A percentile compares a stretch with the other conserved stretches of the same genome.
Conservation (phyloP, 129 eudicot genomes). For the Artemisia argyi region DNA sequence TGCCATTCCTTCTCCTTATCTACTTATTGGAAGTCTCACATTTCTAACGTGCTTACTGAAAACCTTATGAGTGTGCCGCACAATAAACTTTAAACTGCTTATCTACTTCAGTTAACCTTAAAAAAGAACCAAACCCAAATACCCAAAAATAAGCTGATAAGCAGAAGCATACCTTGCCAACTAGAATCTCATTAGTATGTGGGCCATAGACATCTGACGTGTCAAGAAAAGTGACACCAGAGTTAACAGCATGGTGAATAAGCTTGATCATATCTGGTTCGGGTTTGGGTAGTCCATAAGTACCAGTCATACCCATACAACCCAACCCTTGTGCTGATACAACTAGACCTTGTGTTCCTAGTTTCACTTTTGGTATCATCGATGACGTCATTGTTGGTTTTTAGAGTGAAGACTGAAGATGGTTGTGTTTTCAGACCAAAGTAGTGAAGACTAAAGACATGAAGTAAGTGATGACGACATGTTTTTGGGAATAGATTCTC, state of each 20-base stretch:
- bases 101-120: no score
- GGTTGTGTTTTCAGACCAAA: no score
- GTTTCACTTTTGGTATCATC: constrained; percentile 26
- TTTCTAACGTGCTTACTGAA: no score
- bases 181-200: constrained; percentile 44
- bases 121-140: no score
- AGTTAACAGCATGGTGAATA: constrained; percentile 39
- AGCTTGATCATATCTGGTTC: constrained; percentile 43
- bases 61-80: no score
- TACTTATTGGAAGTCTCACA: no score
- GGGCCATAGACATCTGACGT: constrained; percentile 54
- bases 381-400: constrained; percentile 7
- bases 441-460: no score
- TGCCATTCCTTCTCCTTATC: no score
- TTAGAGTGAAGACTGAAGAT: no score
- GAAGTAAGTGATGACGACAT: no score
- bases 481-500: no score
- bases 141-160: not conserved
- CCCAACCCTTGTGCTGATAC: constrained; percentile 53
- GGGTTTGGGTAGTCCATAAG: constrained; percentile 43
- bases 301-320: constrained; percentile 49
- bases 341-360: constrained; percentile 53
- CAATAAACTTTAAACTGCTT: no score
- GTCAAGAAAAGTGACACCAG: constrained; percentile 49
- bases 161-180: constrained; percentile 36